Base-by-base conservation (phyloP, 768 basidiomycete species). In the Botryobasidium botryosum region DNA sequence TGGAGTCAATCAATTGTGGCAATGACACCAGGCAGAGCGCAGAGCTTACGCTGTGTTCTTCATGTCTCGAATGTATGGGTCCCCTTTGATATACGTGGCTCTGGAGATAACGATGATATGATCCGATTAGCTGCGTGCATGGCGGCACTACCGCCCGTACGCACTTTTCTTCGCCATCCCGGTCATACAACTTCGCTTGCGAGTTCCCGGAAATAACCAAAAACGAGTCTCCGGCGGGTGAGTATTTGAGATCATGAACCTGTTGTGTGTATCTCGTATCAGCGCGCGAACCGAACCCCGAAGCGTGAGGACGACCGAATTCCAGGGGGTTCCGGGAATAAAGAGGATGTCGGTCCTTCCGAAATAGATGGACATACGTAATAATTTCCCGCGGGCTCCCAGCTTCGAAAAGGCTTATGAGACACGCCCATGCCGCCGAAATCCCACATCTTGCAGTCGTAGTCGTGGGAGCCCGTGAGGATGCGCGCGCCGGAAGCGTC, bases 31-130 rank as follows among this genome's bases (percentile, higher is more conserved):
- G 40, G 17, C 49, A 35, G 38, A 23, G 46, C 42, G 38, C 49
- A 6, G 15, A 40, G 66, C 88, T 52, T 55, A 92, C 92, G 80
- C 71, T n/a, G 94, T 99, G 57, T 97, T 80, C 62, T 87, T 87
- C 85, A 99, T 91, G 63, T 99, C 94, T 45, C 94, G 80, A 53
- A 99, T 84, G 60, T 97, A 99, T 48, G 84, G 86, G 63, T 99
- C 94, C 27, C 94, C 94, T 64, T 97, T 97, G 57, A 87, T 68
- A 59, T 56, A 68, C 45, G 62, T 62, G 2, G 61, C 58, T 23
- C 65, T 60, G 27, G 47, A 35, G 7, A 33, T n/a, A 24, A 27
- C 17, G 13, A 37, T 46, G 46, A 54, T 50, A 29, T 26, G 31
- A 41, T 23, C 15, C 18, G 25, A 36, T 7, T 35, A 17, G 43